Base-by-base conservation (phyloP, 352 stramenopile genomes). In the Pythium scleroteichum region DNA sequence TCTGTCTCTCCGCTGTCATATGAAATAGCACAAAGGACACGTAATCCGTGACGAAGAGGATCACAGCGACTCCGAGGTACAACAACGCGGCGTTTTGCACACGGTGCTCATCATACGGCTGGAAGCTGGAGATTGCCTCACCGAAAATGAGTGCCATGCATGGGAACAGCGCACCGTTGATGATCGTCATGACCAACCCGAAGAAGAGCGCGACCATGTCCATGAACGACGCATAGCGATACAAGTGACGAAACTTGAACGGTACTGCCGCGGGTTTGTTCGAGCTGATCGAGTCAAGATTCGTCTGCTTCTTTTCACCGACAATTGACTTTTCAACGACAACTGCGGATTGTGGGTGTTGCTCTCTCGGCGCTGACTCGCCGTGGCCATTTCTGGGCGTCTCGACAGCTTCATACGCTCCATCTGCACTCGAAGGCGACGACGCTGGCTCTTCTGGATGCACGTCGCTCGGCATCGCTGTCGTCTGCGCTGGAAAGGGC, bases 91-190 rank as follows among this genome's bases (percentile, higher is more conserved):
- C 53, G 27, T 54, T 44, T 26, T 50, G 62, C 22, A 73, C 61
- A 6, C 57, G 50, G n/a, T 59, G 32, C 24, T 61, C 38, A 27
- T 66, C 59, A 20, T 66, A 71, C 23, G 62, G 62, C 29, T 71
- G 58, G 29, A 75, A 75, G 19, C 47, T 66, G 3, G 52, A 62
- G 35, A 75, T 75, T 17, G 68, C 68, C 7, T 75, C 68, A 13
- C 68, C 68, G 38, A 79, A 79, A 32, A 76, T 62, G 2, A 79
- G 41, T 35, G 71, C 71, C 71, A 79, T 76, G 24, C 68, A 79
- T 23, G 71, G 68, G 55, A 72, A 72, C 1, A 72, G 55, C 20
- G 61, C 68, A 10, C 71, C 71, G 42, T 79, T 79, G 39, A 69
- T 62, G 6, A 29, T 38, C 13, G 68, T 67, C 52, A 69, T 63